Evolutionary conservation across 306 rosid genomes (phyloP).

Genomic region (Notholithocarpus densiflorus): DNA sequence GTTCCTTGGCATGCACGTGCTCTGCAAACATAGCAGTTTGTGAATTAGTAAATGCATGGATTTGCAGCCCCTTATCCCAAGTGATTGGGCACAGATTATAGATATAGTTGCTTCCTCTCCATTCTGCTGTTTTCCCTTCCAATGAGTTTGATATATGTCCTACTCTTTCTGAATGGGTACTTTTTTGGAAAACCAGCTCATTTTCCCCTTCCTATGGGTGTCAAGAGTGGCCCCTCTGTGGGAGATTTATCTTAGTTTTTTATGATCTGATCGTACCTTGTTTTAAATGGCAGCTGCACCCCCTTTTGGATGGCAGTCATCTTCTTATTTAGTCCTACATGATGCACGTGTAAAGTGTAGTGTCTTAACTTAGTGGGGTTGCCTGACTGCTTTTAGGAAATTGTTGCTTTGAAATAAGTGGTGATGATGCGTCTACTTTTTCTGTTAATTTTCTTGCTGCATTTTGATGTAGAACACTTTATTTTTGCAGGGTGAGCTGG

Average conservation of each 20-base stretch:
- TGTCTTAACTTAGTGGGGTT: neutral
- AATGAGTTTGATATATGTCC: neutral
- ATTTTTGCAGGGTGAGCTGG: constrained; percentile 73
- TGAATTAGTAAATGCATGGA: neutral
- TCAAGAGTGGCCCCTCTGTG: neutral
- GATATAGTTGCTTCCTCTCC: neutral
- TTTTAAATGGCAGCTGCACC: neutral
- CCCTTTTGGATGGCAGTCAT: neutral
- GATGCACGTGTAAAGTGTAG: constrained; percentile 9
- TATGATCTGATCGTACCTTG: neutral
- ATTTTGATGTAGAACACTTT: constrained; percentile 18
- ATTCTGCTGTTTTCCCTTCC: neutral
- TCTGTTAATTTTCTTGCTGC: constrained; percentile 1
- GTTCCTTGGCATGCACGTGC: too few species aligned
- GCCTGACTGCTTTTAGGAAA: neutral
- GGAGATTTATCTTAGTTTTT: neutral
- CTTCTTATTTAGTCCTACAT: neutral
- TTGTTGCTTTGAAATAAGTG: neutral
- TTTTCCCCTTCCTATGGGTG: neutral
- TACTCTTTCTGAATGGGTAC: neutral
- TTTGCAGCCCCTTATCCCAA: neutral
- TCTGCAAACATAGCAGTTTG: too few species aligned
- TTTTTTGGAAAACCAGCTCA: neutral
- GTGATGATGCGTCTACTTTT: neutral
- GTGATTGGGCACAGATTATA: neutral